A percentile compares a stretch with the other conserved stretches of the same genome.
Conservation (phyloP, 352 stramenopile species). For the Phytopythium boreale region DNA sequence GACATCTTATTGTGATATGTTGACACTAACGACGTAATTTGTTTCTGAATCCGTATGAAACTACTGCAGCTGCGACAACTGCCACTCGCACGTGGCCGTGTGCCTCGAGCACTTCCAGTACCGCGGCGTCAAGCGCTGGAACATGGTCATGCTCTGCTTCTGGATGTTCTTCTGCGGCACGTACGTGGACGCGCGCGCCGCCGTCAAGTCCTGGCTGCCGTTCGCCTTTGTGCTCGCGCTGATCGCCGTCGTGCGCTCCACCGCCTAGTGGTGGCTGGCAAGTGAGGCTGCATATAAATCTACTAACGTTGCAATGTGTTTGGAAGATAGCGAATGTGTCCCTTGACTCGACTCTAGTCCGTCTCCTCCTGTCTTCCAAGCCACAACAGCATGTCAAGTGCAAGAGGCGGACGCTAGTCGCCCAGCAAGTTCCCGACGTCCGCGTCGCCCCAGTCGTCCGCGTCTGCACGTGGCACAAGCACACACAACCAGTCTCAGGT, state of each 20-base stretch:
- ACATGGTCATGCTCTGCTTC: constrained; percentile 82
- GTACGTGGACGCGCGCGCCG: constrained; percentile 39
- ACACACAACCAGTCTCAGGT: background rate
- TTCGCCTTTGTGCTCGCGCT: constrained; percentile 29
- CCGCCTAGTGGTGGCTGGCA: constrained; percentile 8
- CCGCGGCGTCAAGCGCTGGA: constrained; percentile 53
- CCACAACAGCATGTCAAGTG: background rate
- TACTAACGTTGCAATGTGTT: background rate
- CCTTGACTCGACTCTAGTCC: background rate
- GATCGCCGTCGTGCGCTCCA: constrained; percentile 22
- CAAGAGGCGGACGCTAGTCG: constrained; percentile 31
- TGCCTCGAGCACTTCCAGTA: constrained; percentile 67
- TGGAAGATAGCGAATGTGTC: too few relatives aligned
- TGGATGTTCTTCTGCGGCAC: constrained; percentile 74
- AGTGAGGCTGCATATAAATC: background rate
- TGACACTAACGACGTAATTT: background rate
- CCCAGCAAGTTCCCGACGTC: constrained; percentile 74
- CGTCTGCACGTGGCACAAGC: constrained; percentile 29
- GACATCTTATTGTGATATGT: background rate
- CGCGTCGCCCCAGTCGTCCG: constrained; percentile 77
- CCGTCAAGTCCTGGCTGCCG: constrained; percentile 39
- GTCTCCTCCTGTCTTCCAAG: background rate
- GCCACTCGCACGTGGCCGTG: constrained; percentile 94
- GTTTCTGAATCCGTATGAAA: background rate
- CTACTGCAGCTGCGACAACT: constrained; percentile 90